Base-by-base conservation (phyloP, 208 protist genomes). In the Lotmaria passim region DNA sequence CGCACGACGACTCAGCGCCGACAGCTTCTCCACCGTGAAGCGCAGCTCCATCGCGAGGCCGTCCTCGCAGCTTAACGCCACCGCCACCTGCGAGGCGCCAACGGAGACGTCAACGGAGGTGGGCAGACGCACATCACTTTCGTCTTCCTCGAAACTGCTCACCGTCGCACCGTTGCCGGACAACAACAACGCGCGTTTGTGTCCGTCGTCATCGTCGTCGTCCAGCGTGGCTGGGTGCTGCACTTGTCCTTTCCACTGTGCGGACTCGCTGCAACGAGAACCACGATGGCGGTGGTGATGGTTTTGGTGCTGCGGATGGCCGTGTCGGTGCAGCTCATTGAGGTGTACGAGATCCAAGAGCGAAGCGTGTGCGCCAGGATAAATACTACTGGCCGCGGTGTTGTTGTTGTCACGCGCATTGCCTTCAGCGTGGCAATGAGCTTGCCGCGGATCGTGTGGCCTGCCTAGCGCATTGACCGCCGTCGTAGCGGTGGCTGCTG, bases 21-120 rank as follows among this genome's bases (percentile, higher is more conserved):
- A 61, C 2, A 79, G 53, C 15, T 52, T 43, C 14, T 53, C 48
- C 14, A 79, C 41, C 0, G 57, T 48, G 59, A 94, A 83, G 38
- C 81, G 74, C 28, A 94, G 73, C n/a, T 93, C 81, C n/a, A 84
- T 74, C 52, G 85, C 88, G 26, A 81, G 73, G 28, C 91, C 91
- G 43, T 93, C 91, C 64, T 96, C 91, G 41, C 78, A 79, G 57
- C 70, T 71, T 21, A 78, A 59, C 0, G 80, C 79, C 39, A 93
- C 75, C 24, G 85, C 69, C n/a, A 85, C 43, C 23, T 75, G 65
- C 28, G 58, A 53, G 24, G 31, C 34, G 3, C 82, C 78, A 12
- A 91, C 82, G 17, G 79, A 66, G 11, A 96, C 86, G 59, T 93
- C 91, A 7, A 94, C 66, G 1, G 81, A 83, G 28, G 82, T 75